Evolutionary conservation across 2,329 filamentous ascomycete genomes (phyloP).

Genomic region (Scedosporium minutisporum): DNA sequence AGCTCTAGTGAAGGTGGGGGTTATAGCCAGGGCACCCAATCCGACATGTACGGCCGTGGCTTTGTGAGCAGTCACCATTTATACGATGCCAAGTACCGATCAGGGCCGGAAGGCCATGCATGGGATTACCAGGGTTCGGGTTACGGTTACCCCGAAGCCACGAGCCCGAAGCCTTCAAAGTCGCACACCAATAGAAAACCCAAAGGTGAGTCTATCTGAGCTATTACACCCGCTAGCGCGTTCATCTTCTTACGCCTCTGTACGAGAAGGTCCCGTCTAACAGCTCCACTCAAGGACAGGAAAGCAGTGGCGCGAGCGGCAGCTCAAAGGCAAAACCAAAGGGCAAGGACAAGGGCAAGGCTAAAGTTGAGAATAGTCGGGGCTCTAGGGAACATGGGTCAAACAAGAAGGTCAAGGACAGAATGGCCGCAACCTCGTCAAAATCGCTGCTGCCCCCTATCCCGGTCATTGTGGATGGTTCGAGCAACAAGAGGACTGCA

Average conservation of each 20-base stretch:
- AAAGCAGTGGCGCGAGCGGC: background rate
- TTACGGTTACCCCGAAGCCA: background rate
- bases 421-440: background rate
- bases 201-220: background rate
- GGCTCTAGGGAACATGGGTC: background rate
- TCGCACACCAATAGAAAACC: background rate
- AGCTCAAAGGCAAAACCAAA: background rate
- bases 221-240: too few relatives aligned
- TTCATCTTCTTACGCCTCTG: too few relatives aligned
- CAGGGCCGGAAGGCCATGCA: background rate
- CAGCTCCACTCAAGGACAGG: background rate
- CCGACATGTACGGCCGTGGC: background rate
- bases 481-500: background rate
- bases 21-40: background rate
- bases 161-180: background rate
- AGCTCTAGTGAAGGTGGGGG: background rate
- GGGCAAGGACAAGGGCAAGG: conserved; percentile 1
- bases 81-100: background rate
- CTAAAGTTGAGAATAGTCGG: background rate
- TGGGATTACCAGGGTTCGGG: background rate
- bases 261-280: background rate
- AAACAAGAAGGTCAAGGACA: background rate
- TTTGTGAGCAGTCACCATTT: background rate
- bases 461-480: background rate
- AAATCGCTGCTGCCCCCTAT: background rate